These are phyloP conservation scores for Neurospora hispaniola DNA, from an alignment of 495 filamentous ascomycete genomes.

Conservation along the genomic window DNA sequence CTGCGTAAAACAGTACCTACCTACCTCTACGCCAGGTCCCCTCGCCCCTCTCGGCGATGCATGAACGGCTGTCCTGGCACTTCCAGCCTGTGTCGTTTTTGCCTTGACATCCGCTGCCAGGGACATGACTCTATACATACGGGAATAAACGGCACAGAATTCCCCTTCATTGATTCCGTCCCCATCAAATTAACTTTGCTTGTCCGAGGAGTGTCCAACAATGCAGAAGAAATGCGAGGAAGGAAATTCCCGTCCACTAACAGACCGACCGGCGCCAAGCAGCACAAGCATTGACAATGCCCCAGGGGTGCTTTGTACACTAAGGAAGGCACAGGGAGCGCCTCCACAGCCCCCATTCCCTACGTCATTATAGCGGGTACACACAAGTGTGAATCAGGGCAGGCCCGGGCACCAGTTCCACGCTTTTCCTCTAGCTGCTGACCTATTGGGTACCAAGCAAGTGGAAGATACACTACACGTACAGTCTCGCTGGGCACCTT, in stretches of 20 bases:
- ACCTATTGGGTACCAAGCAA: background rate
- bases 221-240: no score
- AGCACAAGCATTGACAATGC: background rate
- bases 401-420: background rate
- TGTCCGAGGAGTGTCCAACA: background rate
- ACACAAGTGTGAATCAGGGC: background rate
- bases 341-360: background rate
- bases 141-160: background rate
- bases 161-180: background rate
- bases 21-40: background rate
- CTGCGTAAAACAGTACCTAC: background rate
- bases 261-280: background rate
- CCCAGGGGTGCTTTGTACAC: background rate
- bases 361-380: background rate
- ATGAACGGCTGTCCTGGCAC: background rate
- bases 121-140: background rate
- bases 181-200: background rate
- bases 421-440: background rate
- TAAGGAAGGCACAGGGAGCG: background rate
- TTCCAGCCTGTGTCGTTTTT: background rate
- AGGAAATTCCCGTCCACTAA: background rate
- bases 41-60: background rate
- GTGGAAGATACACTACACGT: background rate
- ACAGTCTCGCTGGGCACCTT: background rate
- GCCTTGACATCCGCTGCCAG: background rate